Evolutionary conservation across 2,329 filamentous ascomycete genomes (phyloP).

Genomic region (Epichloe sibirici): DNA sequence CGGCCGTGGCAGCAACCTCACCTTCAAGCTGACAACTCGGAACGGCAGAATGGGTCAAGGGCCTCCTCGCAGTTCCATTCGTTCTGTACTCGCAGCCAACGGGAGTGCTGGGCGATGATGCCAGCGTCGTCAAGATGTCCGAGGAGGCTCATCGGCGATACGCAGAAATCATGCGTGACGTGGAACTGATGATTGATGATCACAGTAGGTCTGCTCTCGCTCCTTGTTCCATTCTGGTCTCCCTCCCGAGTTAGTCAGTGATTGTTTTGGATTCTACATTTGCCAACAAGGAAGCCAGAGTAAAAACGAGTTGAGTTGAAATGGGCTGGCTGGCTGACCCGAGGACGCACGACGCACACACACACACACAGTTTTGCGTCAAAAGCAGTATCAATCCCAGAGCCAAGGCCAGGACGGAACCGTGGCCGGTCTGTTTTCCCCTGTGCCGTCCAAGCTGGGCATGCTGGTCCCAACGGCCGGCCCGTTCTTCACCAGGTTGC

Average conservation of each 20-base stretch:
- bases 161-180: slow-evolving; percentile 87
- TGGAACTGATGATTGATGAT: slow-evolving; percentile 83
- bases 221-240: no score
- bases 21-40: neutral
- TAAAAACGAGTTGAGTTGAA: no score
- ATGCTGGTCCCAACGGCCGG: slow-evolving; percentile 84
- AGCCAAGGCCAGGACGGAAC: neutral
- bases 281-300: no score
- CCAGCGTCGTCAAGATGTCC: slow-evolving; percentile 58
- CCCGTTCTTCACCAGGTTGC: slow-evolving; percentile 83
- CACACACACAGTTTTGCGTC: slow-evolving; percentile 48
- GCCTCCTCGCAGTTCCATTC: slow-evolving; percentile 85
- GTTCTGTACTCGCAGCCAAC: slow-evolving; percentile 93
- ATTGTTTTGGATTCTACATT: no score
- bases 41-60: slow-evolving; percentile 85
- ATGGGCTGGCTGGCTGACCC: neutral
- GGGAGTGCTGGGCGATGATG: slow-evolving; percentile 62
- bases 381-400: slow-evolving; percentile 28
- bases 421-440: slow-evolving; percentile 22
- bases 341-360: neutral
- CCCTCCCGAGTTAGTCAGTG: no score
- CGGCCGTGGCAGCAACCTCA: no score
- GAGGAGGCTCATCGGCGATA: slow-evolving; percentile 76
- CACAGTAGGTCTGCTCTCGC: slow-evolving; percentile 49
- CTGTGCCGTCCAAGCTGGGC: slow-evolving; percentile 69